phyloP scores from a whole-genome alignment of 768 basidiomycete genomes.

The Filobasidium floriforme region DNA sequence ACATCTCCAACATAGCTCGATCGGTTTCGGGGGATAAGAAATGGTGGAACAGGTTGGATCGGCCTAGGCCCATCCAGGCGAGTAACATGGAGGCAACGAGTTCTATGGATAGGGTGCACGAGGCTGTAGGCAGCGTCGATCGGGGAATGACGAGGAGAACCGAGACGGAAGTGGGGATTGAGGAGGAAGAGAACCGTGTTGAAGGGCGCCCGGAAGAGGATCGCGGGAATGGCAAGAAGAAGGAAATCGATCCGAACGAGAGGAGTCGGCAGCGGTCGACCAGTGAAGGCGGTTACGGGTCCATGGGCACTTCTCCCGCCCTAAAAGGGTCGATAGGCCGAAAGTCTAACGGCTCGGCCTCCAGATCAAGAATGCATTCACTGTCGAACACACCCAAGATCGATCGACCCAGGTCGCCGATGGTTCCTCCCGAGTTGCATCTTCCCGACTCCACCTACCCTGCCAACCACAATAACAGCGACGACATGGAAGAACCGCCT shows the following conservation, averaged over 20 bases:
- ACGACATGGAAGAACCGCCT: not conserved
- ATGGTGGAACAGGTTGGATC: constrained; percentile 3
- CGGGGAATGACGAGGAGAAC: not conserved
- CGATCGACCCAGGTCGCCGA: not conserved
- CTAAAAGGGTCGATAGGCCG: not conserved
- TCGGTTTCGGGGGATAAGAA: constrained; percentile 61
- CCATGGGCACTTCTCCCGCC: constrained; percentile 15
- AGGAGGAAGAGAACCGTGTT: not conserved
- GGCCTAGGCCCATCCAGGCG: constrained; percentile 45
- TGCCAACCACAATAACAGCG: not conserved
- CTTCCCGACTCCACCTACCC: not conserved
- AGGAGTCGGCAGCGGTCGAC: not conserved
- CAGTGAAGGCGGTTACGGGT: constrained; percentile 6
- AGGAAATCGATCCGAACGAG: not conserved
- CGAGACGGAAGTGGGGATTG: not conserved
- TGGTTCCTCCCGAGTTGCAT: not conserved
- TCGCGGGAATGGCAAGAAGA: too few species aligned
- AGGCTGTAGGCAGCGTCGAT: not conserved
- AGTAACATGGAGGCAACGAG: constrained; percentile 4
- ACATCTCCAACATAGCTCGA: not conserved
- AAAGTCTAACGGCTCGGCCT: not conserved
- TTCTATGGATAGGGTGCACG: not conserved
- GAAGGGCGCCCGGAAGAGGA: not conserved
- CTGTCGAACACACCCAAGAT: constrained; percentile 1
- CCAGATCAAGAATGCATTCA: not conserved